These are phyloP conservation scores for Mycena pura DNA, from an alignment of 768 basidiomycete species.

Conservation along the genomic window DNA sequence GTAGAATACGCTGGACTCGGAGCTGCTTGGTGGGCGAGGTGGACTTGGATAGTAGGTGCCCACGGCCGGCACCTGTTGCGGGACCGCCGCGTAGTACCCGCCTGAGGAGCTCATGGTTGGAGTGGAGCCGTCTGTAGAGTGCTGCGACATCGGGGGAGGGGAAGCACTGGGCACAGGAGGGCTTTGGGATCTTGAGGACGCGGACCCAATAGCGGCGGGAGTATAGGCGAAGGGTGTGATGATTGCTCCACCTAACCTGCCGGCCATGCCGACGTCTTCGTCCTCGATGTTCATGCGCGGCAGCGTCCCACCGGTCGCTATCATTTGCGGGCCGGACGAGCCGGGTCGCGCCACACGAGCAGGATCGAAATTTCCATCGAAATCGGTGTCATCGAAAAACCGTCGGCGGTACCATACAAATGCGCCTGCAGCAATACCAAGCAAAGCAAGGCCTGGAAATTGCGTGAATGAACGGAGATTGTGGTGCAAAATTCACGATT, in stretches of 20 bases:
- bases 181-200: constrained; percentile 22
- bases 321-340: constrained; percentile 18
- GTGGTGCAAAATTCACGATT: neutral
- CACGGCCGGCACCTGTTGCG: constrained; percentile 23
- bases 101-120: constrained; percentile 24
- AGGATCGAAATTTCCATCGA: constrained; percentile 27
- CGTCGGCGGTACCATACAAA: constrained; percentile 20
- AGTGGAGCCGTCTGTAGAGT: constrained; percentile 21
- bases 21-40: constrained; percentile 18
- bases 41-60: constrained; percentile 26
- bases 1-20: constrained; percentile 18
- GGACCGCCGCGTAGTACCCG: constrained; percentile 24
- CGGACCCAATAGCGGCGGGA: constrained; percentile 10
- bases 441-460: constrained; percentile 33
- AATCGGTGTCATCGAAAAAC: constrained; percentile 9
- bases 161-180: constrained; percentile 23
- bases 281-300: constrained; percentile 21
- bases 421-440: constrained; percentile 5
- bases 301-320: constrained; percentile 23
- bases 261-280: constrained; percentile 25
- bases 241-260: constrained; percentile 20
- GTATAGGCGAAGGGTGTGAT: constrained; percentile 24
- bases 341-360: constrained; percentile 18
- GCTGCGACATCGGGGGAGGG: constrained; percentile 27
- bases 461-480: constrained; percentile 21